phyloP scores from a whole-genome alignment of 345 rosid species.

The Eucalyptus cloeziana region DNA sequence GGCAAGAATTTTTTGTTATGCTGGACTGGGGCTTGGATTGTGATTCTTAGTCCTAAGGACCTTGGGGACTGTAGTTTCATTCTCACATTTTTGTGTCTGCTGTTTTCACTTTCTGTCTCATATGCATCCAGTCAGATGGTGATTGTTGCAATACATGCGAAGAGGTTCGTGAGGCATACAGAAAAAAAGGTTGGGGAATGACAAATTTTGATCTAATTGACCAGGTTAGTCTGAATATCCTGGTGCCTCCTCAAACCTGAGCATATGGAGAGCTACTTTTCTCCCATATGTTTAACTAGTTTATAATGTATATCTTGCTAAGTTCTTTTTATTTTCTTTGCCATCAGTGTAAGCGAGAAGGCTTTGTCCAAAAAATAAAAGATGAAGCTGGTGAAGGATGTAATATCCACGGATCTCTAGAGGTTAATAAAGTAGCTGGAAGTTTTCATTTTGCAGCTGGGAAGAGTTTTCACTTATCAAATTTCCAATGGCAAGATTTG shows the following conservation, averaged over 20 bases:
- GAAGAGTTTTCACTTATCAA: slow-evolving; percentile 74
- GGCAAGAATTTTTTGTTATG: background rate
- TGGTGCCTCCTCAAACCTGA: background rate
- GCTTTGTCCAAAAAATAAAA: slow-evolving; percentile 66
- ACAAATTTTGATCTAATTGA: slow-evolving; percentile 62
- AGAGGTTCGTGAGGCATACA: slow-evolving; percentile 87
- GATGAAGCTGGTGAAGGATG: slow-evolving; percentile 94
- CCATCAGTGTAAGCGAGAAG: slow-evolving; percentile 79
- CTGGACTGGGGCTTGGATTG: background rate
- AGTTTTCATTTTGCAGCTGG: slow-evolving; percentile 79
- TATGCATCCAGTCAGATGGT: slow-evolving; percentile 49
- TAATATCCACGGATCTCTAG: slow-evolving; percentile 69
- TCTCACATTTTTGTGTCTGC: background rate
- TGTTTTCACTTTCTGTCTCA: background rate
- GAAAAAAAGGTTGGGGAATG: slow-evolving; percentile 78
- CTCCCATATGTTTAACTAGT: background rate
- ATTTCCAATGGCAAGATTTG: slow-evolving; percentile 53
- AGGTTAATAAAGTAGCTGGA: slow-evolving; percentile 91
- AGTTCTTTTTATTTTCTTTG: background rate
- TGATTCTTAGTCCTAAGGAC: background rate
- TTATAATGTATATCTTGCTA: background rate
- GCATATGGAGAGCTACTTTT: background rate
- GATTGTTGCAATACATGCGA: slow-evolving; percentile 82
- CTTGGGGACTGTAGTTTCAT: background rate
- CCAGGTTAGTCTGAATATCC: slow-evolving; percentile 31